phyloP scores from a whole-genome alignment of 2,329 filamentous ascomycete species.

The Colletotrichum karsti region DNA sequence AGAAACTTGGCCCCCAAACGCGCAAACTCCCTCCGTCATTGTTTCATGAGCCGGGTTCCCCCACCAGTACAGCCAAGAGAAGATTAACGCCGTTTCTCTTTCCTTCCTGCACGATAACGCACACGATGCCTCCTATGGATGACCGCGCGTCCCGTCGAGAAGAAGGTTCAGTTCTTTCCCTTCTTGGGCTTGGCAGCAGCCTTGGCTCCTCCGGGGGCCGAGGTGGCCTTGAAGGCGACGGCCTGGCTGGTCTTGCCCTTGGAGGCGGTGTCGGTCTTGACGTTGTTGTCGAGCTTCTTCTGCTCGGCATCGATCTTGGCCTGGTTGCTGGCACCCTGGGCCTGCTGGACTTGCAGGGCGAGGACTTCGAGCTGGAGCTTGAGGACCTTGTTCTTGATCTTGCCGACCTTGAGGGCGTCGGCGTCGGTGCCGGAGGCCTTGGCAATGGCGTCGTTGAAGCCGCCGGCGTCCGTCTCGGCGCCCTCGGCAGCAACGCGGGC shows the following conservation, averaged over 20 bases:
- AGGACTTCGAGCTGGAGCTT: conserved; percentile 64
- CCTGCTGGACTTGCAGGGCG: conserved; percentile 58
- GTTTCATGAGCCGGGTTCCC: background rate
- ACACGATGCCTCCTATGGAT: background rate
- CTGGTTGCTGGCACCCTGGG: conserved; percentile 53
- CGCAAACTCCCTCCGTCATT: conserved; percentile 5
- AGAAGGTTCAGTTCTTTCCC: background rate
- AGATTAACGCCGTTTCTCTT: background rate
- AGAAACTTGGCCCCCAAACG: conserved; percentile 13
- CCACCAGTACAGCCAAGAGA: background rate
- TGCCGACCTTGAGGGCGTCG: conserved; percentile 59
- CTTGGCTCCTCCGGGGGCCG: background rate
- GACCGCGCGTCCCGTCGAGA: background rate
- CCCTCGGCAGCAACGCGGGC: conserved; percentile 59
- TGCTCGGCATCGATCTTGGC: conserved; percentile 54
- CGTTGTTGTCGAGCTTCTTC: conserved; percentile 63
- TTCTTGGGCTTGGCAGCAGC: too few species aligned
- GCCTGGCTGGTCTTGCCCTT: conserved; percentile 45
- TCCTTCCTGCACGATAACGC: background rate
- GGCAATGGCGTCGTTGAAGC: conserved; percentile 62
- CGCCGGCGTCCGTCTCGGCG: conserved; percentile 54
- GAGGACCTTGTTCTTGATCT: conserved; percentile 69
- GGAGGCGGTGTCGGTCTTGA: conserved; percentile 45
- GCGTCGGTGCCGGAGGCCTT: conserved; percentile 51
- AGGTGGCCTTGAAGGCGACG: conserved; percentile 43